Evolutionary conservation across 768 basidiomycete genomes (phyloP), one percentile per base, ranked within the genome.

Genomic region (Termitomyces sp.): DNA sequence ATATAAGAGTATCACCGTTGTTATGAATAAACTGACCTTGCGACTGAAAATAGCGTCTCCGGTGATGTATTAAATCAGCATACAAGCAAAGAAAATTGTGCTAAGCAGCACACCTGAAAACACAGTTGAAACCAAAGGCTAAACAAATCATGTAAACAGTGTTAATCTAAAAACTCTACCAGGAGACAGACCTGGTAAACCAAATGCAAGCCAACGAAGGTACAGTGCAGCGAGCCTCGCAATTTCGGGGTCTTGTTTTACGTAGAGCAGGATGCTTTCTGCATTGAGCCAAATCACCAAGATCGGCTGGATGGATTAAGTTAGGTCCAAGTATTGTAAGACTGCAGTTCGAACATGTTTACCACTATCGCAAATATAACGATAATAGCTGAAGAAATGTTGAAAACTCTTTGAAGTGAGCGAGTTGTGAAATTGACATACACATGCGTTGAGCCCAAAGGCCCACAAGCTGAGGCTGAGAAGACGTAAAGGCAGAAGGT

Each of bases 401-500:
- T 32, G 1, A 2, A 57, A 20, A 35, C 54, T n/a, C 50, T 26
- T 53, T 12, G n/a, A 5, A 26, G 20, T 43, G 36, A 35, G 50
- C 54, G 23, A 49, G 13, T n/a, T 9, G 7, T 23, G 12, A 14
- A 32, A n/a, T 16, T 20, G 2, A 76, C 86, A 46, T 63, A 88
- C 88, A 77, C 89, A 92, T 93, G 62, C 95, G 78, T 70, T 95
- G 93, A 9, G 89, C 71, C 94, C 94, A 96, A 13, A 96, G 79
- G 2, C 95, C 93, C 13, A 96, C 90, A n/a, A 92, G 78, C 18
- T 87, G 75, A 0, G 95, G 95, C 32, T 88, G 85, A 1, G 85
- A 67, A 2, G 93, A 93, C 0, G 95, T 95, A 93, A 90, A 99
- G 20, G 95, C 95, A 38, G 93, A 85, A 0, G 97, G 95, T 14